phyloP scores from a whole-genome alignment of 331 rosid genomes.

The Pyracantha coccinea region DNA sequence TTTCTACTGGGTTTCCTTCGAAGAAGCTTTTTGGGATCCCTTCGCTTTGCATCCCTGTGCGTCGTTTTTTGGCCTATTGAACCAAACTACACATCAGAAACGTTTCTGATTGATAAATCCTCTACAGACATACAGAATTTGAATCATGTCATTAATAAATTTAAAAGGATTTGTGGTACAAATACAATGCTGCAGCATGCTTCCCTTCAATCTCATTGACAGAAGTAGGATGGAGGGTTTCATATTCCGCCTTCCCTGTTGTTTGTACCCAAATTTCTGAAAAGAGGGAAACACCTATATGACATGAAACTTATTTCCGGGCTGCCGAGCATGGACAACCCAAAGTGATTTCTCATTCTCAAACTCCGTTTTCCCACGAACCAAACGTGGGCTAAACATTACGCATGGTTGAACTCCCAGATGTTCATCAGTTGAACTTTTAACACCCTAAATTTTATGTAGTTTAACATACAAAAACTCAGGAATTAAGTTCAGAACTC shows the following conservation, averaged over 20 bases:
- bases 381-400: too few species aligned
- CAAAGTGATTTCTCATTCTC: too few species aligned
- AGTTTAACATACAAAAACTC: not conserved
- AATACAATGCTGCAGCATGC: not conserved
- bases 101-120: not conserved
- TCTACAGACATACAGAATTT: not conserved
- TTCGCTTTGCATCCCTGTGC: not conserved
- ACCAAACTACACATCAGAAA: not conserved
- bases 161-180: not conserved
- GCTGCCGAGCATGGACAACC: too few species aligned
- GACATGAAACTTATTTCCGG: too few species aligned
- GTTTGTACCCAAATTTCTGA: too few species aligned
- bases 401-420: too few species aligned
- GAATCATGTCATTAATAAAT: not conserved
- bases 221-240: not conserved
- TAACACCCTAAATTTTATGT: not conserved
- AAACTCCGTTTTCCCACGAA: too few species aligned
- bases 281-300: too few species aligned
- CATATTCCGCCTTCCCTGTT: too few species aligned
- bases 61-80: not conserved
- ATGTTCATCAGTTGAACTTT: too few species aligned
- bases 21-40: not conserved
- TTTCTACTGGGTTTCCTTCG: not conserved
- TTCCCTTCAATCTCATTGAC: not conserved
- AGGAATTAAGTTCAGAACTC: not conserved